Percentiles rank a stretch among this genome's conserved stretches.
phyloP scores from a whole-genome alignment of 805 yeast species.

The Grigorovia humatica region DNA sequence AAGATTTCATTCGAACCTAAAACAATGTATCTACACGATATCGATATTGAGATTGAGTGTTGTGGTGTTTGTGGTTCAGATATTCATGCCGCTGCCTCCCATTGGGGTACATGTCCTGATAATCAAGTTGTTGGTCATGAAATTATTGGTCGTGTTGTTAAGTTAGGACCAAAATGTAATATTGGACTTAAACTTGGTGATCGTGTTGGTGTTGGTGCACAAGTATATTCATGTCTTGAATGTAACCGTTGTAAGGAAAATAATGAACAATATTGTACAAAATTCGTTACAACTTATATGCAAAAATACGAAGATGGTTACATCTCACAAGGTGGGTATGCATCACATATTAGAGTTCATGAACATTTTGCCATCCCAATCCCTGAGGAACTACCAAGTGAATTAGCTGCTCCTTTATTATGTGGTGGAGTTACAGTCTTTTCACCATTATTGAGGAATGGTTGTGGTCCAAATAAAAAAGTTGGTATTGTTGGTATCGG shows the following conservation, averaged over 20 bases:
- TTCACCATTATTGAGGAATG: constrained; percentile 51
- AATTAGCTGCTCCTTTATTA: constrained; percentile 57
- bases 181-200: constrained; percentile 49
- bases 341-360: constrained; percentile 54
- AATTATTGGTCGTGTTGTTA: constrained; percentile 49
- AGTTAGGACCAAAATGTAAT: constrained; percentile 45
- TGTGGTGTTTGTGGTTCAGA: constrained; percentile 66
- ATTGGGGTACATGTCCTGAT: constrained; percentile 14
- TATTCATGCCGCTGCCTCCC: constrained; percentile 15
- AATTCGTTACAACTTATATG: constrained; percentile 39
- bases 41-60: constrained; percentile 48
- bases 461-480: constrained; percentile 38
- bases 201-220: constrained; percentile 76
- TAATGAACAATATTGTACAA: constrained; percentile 49
- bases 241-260: constrained; percentile 49
- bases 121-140: constrained; percentile 56
- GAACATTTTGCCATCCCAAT: constrained; percentile 55
- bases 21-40: constrained; percentile 33
- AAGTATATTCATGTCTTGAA: constrained; percentile 47
- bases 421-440: constrained; percentile 72
- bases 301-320: constrained; percentile 36
- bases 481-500: constrained; percentile 50
- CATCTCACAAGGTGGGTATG: constrained; percentile 54
- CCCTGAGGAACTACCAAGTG: constrained; percentile 44
- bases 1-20: constrained; percentile 41